These are phyloP conservation scores for Rhypophila decipiens DNA, from an alignment of 495 filamentous ascomycete species.

Conservation along the genomic window DNA sequence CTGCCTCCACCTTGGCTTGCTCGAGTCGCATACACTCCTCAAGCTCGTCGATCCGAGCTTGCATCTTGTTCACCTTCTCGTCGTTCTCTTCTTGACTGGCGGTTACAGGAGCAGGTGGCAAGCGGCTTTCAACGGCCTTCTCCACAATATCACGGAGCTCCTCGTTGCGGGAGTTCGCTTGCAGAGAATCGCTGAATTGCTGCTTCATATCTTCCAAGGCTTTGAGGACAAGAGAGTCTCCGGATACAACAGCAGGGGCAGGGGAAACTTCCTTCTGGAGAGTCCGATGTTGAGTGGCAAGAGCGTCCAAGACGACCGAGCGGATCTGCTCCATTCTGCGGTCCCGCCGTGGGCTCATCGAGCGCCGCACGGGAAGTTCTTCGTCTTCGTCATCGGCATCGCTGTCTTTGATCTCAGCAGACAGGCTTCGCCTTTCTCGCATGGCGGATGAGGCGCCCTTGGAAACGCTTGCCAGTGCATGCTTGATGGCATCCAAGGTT, in stretches of 20 bases:
- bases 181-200: slow-evolving; percentile 38
- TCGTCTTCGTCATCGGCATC: slow-evolving; percentile 97
- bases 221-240: slow-evolving; percentile 28
- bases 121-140: slow-evolving; percentile 46
- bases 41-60: slow-evolving; percentile 32
- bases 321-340: slow-evolving; percentile 80
- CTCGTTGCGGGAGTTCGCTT: slow-evolving; percentile 43
- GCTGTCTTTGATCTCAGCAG: slow-evolving; percentile 63
- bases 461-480: slow-evolving; percentile 48
- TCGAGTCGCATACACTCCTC: slow-evolving; percentile 41
- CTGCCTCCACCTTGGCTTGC: slow-evolving; percentile 34
- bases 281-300: slow-evolving; percentile 53
- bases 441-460: slow-evolving; percentile 37
- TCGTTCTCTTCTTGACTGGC: slow-evolving; percentile 20
- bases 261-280: slow-evolving; percentile 18
- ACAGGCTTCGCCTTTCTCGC: slow-evolving; percentile 50
- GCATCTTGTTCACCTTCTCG: slow-evolving; percentile 31
- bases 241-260: slow-evolving; percentile 11
- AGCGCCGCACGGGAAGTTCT: slow-evolving; percentile 54
- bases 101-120: slow-evolving; percentile 34
- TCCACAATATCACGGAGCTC: slow-evolving; percentile 54
- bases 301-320: slow-evolving; percentile 67
- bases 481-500: slow-evolving; percentile 66
- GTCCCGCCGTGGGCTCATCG: slow-evolving; percentile 61
- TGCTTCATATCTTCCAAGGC: slow-evolving; percentile 43